Evolutionary conservation across 306 rosid species (phyloP), one percentile per base, ranked within the genome.

Genomic region (Styphnolobium japonicum): DNA sequence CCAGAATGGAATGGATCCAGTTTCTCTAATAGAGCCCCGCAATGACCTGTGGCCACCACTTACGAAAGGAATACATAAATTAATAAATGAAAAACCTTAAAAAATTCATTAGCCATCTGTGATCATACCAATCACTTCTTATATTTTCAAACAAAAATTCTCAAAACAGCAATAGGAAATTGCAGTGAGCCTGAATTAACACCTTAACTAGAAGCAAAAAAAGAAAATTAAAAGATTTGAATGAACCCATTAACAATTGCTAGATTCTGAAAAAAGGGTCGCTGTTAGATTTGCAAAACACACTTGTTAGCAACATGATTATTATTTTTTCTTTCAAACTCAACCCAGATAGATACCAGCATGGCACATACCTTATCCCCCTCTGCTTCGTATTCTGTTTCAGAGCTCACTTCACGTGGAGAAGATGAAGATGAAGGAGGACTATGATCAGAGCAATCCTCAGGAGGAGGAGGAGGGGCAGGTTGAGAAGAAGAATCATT

Each of bases 281-380:
- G 73, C 6, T 58, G 72, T 67, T 22, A 60, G 15, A 76, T 71
- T 40, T 4, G n/a, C 9, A 72, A 68, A 43, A 52, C 0, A 61
- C 14, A 67, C 43, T 8, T 42, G 36, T n/a, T n/a, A 51, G 10
- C 25, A 9, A 36, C 25, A 19, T 18, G 29, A 48, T 39, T 33
- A 27, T 31, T 3, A 15, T 42, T 22, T 48, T 10, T 23, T 45
- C 6, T 27, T 27, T 27, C 21, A 67, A 23, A 48, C 10, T 16
- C 11, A 48, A 67, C 22, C 21, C 53, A 29, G n/a, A 34, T n/a
- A 62, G 27, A 10, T 19, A 70, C 46, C 40, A 73, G 27, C 15
- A 76, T 70, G 67, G 10, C 42, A 36, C 85, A 52, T 79, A 90
- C 97, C 97, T 90, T 78, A 71, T 85, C 52, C 18, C 31, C 71